Evolutionary conservation across 2,329 filamentous ascomycete species (phyloP).

Genomic region (Aspergillus sp.): DNA sequence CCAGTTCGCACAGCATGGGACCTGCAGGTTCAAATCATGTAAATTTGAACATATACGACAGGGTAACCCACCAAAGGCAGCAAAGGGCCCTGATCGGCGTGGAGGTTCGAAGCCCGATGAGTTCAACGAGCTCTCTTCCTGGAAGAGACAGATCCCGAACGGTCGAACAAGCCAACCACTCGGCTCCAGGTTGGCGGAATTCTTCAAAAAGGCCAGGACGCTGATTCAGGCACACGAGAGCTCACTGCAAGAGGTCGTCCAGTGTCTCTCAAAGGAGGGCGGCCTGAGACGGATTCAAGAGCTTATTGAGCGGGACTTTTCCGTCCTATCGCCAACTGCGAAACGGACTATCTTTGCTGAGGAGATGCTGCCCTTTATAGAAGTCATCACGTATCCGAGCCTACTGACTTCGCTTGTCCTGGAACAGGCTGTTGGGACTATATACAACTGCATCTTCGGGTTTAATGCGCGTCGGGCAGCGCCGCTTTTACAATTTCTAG

Average conservation of each 20-base stretch:
- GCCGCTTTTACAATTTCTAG: slow-evolving; percentile 33
- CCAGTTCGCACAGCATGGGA: slow-evolving; percentile 11
- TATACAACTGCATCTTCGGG: slow-evolving; percentile 49
- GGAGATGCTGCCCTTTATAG: slow-evolving; percentile 43
- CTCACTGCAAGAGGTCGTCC: slow-evolving; percentile 30
- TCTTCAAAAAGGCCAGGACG: slow-evolving; percentile 27
- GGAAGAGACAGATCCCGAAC: slow-evolving; percentile 6
- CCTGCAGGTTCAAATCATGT: slow-evolving; percentile 8
- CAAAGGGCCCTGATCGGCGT: neutral
- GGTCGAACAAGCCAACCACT: neutral
- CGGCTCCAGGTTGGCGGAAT: slow-evolving; percentile 1
- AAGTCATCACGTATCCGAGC: slow-evolving; percentile 41
- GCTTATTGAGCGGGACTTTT: slow-evolving; percentile 12
- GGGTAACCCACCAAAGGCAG: neutral
- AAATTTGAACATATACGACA: slow-evolving; percentile 1
- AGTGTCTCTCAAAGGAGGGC: slow-evolving; percentile 27
- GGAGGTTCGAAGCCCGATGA: neutral
- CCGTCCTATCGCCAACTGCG: neutral
- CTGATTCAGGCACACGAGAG: slow-evolving; percentile 25
- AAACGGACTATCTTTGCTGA: slow-evolving; percentile 19
- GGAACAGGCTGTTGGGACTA: slow-evolving; percentile 42
- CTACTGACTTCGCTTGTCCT: slow-evolving; percentile 45
- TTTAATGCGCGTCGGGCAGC: slow-evolving; percentile 38
- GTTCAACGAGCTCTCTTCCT: slow-evolving; percentile 3
- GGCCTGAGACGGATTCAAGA: slow-evolving; percentile 31